Conservation (phyloP, 768 basidiomycete genomes). For the Russula olivacea region DNA sequence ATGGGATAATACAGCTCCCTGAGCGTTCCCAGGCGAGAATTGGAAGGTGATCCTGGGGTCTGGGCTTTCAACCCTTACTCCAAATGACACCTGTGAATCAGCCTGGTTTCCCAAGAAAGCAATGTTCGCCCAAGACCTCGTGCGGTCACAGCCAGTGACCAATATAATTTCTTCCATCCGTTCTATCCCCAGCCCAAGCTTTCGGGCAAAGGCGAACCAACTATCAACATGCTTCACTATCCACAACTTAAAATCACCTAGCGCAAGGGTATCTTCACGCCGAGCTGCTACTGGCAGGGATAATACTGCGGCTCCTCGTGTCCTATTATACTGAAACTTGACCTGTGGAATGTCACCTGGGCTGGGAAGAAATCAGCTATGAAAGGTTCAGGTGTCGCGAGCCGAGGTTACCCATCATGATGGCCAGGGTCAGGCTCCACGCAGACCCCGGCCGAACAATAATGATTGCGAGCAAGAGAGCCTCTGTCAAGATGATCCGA, state of each 20-base stretch:
- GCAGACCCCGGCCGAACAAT: background rate
- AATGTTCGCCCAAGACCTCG: background rate
- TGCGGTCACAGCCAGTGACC: slow-evolving; percentile 1
- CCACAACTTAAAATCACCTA: background rate
- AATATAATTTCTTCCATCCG: slow-evolving; percentile 3
- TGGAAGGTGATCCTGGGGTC: background rate
- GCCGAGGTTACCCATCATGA: background rate
- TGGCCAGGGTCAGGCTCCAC: background rate
- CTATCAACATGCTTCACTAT: background rate
- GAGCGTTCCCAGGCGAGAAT: background rate
- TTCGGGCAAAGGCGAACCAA: background rate
- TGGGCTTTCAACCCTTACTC: background rate
- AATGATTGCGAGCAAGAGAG: background rate
- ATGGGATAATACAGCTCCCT: background rate
- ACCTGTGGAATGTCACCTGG: background rate
- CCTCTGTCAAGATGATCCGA: background rate
- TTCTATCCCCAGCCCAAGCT: background rate
- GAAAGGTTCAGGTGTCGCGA: too few species aligned
- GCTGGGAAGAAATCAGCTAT: background rate
- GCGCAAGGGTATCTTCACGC: background rate
- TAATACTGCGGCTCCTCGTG: background rate
- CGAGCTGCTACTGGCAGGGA: background rate
- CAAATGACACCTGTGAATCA: background rate
- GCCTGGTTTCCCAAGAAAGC: background rate
- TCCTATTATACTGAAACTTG: background rate